Conservation (phyloP, 2,329 filamentous ascomycete species). For the Penicillium sp. region DNA sequence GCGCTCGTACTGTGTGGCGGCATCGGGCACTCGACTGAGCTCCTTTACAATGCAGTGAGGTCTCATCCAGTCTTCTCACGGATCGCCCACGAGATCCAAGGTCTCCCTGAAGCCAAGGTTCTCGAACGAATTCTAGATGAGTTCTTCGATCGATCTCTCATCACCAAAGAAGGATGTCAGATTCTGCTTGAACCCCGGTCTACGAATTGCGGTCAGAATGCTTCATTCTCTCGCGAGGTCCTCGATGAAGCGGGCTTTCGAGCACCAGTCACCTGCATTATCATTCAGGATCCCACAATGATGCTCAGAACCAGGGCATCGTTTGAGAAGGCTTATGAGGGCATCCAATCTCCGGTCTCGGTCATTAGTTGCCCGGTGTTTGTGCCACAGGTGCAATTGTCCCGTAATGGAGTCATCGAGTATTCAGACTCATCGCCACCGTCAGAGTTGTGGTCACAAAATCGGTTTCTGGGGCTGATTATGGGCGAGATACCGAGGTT, state of each 20-base stretch:
- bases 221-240: conserved; percentile 35
- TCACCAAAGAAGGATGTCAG: conserved; percentile 25
- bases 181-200: conserved; percentile 46
- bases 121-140: conserved; percentile 35
- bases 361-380: conserved; percentile 27
- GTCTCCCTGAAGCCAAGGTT: conserved; percentile 42
- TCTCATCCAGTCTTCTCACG: conserved; percentile 29
- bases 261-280: conserved; percentile 26
- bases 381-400: conserved; percentile 15
- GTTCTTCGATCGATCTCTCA: conserved; percentile 21
- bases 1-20: conserved; percentile 46
- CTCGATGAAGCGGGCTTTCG: conserved; percentile 31
- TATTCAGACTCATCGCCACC: conserved; percentile 9
- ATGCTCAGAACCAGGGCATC: conserved; percentile 41
- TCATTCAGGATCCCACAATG: conserved; percentile 51
- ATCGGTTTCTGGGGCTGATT: conserved; percentile 43
- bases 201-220: conserved; percentile 49
- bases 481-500: conserved; percentile 46
- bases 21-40: conserved; percentile 46
- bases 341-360: conserved; percentile 12
- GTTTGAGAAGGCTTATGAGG: conserved; percentile 40
- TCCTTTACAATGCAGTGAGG: conserved; percentile 43
- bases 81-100: conserved; percentile 29
- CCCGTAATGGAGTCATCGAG: not conserved
- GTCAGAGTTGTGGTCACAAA: conserved; percentile 36